phyloP scores from a whole-genome alignment of 371 early-diverging fungal species.

The Coemansia sp. region DNA sequence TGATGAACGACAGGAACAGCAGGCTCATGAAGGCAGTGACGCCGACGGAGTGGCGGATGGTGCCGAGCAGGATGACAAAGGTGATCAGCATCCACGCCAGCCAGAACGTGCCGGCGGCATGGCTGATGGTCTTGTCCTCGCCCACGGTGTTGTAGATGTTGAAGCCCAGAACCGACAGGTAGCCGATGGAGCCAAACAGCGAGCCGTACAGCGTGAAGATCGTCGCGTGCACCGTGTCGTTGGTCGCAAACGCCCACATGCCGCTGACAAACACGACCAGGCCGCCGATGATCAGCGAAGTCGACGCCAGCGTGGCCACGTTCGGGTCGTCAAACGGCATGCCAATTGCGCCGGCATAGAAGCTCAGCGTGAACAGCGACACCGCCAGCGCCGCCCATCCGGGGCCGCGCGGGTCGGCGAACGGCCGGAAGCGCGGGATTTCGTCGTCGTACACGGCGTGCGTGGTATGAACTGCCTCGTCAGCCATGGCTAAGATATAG shows the following conservation, averaged over 20 bases:
- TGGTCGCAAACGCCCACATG: conserved; percentile 49
- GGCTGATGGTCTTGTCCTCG: conserved; percentile 50
- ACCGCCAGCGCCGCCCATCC: conserved; percentile 48
- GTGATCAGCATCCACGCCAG: conserved; percentile 50
- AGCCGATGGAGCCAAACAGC: conserved; percentile 43
- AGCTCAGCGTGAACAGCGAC: conserved; percentile 48
- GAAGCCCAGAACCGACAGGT: conserved; percentile 41
- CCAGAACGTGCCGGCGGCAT: conserved; percentile 50
- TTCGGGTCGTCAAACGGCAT: conserved; percentile 50
- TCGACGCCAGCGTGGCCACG: conserved; percentile 46
- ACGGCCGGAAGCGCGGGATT: conserved; percentile 43
- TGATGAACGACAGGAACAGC: conserved; percentile 43
- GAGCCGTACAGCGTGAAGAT: conserved; percentile 50
- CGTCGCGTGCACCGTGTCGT: conserved; percentile 48
- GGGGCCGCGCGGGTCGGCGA: conserved; percentile 44
- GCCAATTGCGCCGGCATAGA: conserved; percentile 48
- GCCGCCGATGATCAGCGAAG: conserved; percentile 46
- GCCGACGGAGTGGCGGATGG: conserved; percentile 39
- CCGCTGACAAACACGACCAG: conserved; percentile 48
- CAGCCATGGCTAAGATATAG: conserved; percentile 20
- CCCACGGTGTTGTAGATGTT: conserved; percentile 50
- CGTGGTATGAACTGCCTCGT: conserved; percentile 23
- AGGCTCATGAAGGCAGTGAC: conserved; percentile 37
- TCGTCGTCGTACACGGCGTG: conserved; percentile 12
- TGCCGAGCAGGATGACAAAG: conserved; percentile 39